Evolutionary conservation across 2,329 filamentous ascomycete genomes (phyloP).

Genomic region (Talaromyces piceae): DNA sequence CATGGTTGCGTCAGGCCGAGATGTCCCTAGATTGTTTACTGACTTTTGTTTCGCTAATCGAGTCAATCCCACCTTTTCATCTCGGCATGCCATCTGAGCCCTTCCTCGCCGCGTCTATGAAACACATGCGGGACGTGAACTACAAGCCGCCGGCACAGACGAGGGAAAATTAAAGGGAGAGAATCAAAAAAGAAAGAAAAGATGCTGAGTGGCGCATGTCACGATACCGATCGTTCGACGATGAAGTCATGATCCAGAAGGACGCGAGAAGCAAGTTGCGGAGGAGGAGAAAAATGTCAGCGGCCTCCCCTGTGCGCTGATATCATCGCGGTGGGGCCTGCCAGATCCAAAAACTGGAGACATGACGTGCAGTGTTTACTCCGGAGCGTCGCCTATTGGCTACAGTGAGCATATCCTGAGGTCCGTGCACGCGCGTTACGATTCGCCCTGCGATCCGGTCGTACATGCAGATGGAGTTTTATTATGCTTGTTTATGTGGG

Average conservation of each 20-base stretch:
- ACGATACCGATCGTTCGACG: not conserved
- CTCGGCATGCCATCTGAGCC: not conserved
- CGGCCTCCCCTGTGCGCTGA: not conserved
- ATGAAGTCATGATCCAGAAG: constrained; percentile 1
- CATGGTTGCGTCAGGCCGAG: constrained; percentile 3
- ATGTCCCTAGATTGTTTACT: not conserved
- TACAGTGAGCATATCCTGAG: not conserved
- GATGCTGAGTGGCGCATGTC: not conserved
- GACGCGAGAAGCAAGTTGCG: not conserved
- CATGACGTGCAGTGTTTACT: constrained; percentile 1
- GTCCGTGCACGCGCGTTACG: not conserved
- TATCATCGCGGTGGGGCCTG: constrained; percentile 4
- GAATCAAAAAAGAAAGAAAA: too few relatives aligned
- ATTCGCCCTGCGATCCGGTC: not conserved
- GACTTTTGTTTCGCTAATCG: not conserved
- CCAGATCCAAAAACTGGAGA: not conserved
- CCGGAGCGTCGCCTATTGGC: not conserved
- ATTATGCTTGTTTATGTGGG: too few relatives aligned
- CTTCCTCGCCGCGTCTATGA: too few relatives aligned
- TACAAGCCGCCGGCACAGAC: too few relatives aligned
- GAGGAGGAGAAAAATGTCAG: not conserved
- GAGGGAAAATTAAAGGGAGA: too few relatives aligned
- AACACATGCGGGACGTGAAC: too few relatives aligned
- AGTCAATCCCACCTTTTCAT: not conserved
- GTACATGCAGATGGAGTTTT: too few relatives aligned